Base-by-base conservation (phyloP, 805 yeast genomes). In the Candida palmyrensis region DNA sequence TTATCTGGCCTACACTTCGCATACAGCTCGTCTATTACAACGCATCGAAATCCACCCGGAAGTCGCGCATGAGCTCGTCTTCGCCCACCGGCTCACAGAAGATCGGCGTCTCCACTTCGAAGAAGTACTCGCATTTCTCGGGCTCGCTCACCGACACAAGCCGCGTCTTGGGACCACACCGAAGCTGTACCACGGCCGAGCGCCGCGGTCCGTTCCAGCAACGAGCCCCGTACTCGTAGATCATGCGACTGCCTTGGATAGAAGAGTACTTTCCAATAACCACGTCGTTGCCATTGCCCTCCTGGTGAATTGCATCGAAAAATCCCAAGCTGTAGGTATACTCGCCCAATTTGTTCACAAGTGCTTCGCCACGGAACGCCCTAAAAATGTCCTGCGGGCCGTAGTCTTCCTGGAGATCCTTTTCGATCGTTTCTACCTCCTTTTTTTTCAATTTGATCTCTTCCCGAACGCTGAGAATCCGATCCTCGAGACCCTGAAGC, bases 141-240 rank as follows among this genome's bases (percentile, higher is more conserved):
- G 92, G 90, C 58, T 92, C 98, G 26, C 79, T 66, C 7, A 90
- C 95, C 3, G 75, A 54, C n/a, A 81, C 36, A 16, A 87, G 54
- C 36, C 68, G 63, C 29, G 71, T 62, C 3, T 62, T 57, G 2
- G 67, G 58, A 0, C 94, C 94, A 59, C 98, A 92, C 12, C 65
- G 62, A 35, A 89, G 50, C 15, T 64, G 63, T 2, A 85, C 79
- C 7, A 54, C 59, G 1, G 86, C 89, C 21, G 81, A 72, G 54
- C 98, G 75, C 18, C 63, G 54, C 4, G 97, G 97, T 0, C 98
- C 98, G 53, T 88, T 85, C 96, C 97, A 90, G 57, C 98, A 92
- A 49, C 69, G 73, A 26, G 77, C 79, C 14, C 98, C 98, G 13
- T 64, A 50, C 3, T 55, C 62, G 50, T 67, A 92, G 20, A 61